phyloP scores from a whole-genome alignment of 2,329 filamentous ascomycete species.

The Xylaria sp. region DNA sequence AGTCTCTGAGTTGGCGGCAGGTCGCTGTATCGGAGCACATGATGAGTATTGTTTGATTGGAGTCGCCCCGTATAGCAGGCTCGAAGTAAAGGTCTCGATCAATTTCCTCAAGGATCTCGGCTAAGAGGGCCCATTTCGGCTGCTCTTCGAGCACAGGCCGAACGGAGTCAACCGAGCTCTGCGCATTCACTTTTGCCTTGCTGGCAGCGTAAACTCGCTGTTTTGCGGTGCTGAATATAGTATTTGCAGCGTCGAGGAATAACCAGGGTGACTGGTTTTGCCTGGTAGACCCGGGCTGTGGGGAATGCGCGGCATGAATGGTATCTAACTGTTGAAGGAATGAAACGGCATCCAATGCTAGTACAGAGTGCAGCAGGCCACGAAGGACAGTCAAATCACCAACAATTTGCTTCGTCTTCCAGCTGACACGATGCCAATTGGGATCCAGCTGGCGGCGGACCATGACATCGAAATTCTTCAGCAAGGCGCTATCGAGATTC shows the following conservation, averaged over 20 bases:
- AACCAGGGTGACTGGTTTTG: slow-evolving; percentile 96
- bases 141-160: slow-evolving; percentile 90
- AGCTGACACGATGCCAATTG: slow-evolving; percentile 96
- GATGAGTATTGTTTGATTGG: slow-evolving; percentile 90
- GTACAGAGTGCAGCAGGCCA: slow-evolving; percentile 81
- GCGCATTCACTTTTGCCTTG: slow-evolving; percentile 64
- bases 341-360: slow-evolving; percentile 88
- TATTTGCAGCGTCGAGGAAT: slow-evolving; percentile 93
- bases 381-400: slow-evolving; percentile 86
- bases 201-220: slow-evolving; percentile 81
- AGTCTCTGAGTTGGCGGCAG: slow-evolving; percentile 89
- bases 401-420: slow-evolving; percentile 94
- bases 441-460: slow-evolving; percentile 91
- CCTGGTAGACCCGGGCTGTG: slow-evolving; percentile 84
- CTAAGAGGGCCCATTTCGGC: slow-evolving; percentile 90
- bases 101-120: slow-evolving; percentile 93
- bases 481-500: slow-evolving; percentile 92
- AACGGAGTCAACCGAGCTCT: slow-evolving; percentile 68
- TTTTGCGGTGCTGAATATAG: slow-evolving; percentile 91
- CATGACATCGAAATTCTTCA: slow-evolving; percentile 90
- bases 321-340: slow-evolving; percentile 95
- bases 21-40: slow-evolving; percentile 94
- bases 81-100: slow-evolving; percentile 91
- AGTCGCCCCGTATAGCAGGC: slow-evolving; percentile 78
- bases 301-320: slow-evolving; percentile 89